Conservation (phyloP, 108 stramenopile species). For the Cylindrotheca fusiformis region DNA sequence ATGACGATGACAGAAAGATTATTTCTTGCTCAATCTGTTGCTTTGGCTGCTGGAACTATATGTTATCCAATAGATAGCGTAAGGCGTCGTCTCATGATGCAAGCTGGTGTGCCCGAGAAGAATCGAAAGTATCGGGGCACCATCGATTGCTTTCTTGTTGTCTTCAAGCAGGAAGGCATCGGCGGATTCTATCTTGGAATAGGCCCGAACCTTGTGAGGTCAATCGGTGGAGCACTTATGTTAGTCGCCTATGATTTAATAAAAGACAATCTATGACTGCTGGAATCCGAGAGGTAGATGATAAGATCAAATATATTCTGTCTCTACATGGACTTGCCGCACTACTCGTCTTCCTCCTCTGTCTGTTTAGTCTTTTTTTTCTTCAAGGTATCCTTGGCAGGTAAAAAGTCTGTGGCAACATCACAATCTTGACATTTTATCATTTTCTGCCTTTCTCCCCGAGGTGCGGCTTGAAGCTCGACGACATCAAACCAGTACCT, state of each 20-base stretch:
- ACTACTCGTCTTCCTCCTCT: slow-evolving; percentile 1
- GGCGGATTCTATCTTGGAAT: slow-evolving; percentile 79
- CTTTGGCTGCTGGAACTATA: slow-evolving; percentile 84
- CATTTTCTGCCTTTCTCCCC: slow-evolving; percentile 72
- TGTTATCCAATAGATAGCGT: slow-evolving; percentile 99
- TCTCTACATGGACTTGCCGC: too few species aligned
- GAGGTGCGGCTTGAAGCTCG: slow-evolving; percentile 77
- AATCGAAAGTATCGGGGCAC: slow-evolving; percentile 58
- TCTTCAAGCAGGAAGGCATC: slow-evolving; percentile 60
- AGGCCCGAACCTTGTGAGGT: slow-evolving; percentile 78
- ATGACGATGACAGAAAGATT: slow-evolving; percentile 59
- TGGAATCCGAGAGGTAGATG: too few species aligned
- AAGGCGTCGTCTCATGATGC: slow-evolving; percentile 97
- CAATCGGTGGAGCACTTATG: slow-evolving; percentile 76
- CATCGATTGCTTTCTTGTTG: slow-evolving; percentile 57
- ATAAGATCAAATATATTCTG: too few species aligned
- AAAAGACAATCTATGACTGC: slow-evolving; percentile 3
- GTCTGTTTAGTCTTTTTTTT: background rate
- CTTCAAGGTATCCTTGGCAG: slow-evolving; percentile 55
- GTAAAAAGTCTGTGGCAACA: slow-evolving; percentile 79
- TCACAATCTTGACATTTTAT: slow-evolving; percentile 90
- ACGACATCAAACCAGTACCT: slow-evolving; percentile 89
- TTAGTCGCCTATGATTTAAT: slow-evolving; percentile 75
- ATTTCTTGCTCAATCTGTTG: slow-evolving; percentile 85
- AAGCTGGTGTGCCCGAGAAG: slow-evolving; percentile 56